Conservation (phyloP, 78 protist genomes). For the Dictyostelium brefeldianum region DNA sequence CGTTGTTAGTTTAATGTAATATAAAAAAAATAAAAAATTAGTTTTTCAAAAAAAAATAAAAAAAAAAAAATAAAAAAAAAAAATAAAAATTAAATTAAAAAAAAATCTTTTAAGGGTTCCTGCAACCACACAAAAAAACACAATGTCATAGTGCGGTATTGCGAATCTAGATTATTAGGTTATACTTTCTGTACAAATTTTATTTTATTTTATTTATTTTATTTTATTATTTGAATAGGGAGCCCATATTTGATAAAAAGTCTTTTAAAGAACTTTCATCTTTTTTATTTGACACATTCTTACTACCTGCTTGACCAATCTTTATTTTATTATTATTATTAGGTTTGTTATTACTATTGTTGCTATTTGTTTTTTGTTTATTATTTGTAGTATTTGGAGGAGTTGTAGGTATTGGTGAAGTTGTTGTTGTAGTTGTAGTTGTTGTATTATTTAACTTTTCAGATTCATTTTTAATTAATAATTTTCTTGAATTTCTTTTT, state of each 20-base stretch:
- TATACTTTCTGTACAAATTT: background rate
- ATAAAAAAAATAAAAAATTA: no score
- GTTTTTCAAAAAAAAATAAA: background rate
- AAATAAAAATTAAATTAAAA: background rate
- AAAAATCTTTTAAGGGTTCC: no score
- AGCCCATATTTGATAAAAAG: background rate
- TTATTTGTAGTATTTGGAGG: background rate
- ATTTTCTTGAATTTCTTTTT: conserved; percentile 1
- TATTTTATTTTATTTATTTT: background rate
- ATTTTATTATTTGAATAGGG: background rate
- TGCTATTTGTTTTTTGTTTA: background rate
- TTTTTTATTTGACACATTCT: background rate
- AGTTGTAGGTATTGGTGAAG: background rate
- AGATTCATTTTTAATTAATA: background rate
- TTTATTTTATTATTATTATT: background rate
- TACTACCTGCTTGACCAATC: background rate
- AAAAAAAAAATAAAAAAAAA: background rate
- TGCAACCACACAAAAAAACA: no score
- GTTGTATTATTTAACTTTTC: background rate
- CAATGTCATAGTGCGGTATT: no score
- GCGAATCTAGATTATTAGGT: background rate
- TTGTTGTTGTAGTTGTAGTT: background rate
- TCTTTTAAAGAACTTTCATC: background rate
- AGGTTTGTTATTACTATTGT: background rate
- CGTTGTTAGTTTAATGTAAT: no score